phyloP scores from a whole-genome alignment of 352 stramenopile genomes.

The Globisporangium abappressorium region DNA sequence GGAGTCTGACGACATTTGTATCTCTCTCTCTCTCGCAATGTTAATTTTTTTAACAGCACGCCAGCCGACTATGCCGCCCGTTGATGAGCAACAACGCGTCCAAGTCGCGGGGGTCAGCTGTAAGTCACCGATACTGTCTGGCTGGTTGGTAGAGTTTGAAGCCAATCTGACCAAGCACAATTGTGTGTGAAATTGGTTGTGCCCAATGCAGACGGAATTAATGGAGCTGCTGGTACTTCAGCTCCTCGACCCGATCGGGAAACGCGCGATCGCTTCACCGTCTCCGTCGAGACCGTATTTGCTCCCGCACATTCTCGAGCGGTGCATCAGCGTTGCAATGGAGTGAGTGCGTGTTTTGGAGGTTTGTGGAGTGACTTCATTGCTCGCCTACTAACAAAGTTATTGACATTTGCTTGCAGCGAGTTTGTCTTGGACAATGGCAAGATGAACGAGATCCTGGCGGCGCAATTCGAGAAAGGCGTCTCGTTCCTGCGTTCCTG shows the following conservation, averaged over 20 bases:
- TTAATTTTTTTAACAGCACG: neutral
- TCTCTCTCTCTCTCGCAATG: neutral
- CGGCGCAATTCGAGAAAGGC: conserved; percentile 45
- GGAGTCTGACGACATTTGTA: neutral
- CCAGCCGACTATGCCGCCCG: conserved; percentile 13
- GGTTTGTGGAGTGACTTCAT: too few relatives aligned
- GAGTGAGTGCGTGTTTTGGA: conserved; percentile 29
- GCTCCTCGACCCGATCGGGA: conserved; percentile 42
- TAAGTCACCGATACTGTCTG: neutral
- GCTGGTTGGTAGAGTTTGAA: neutral
- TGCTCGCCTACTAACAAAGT: neutral
- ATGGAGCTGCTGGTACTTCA: conserved; percentile 49
- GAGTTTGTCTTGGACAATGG: conserved; percentile 40
- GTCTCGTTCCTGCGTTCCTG: conserved; percentile 45
- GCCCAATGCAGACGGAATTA: conserved; percentile 37
- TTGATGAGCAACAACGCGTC: conserved; percentile 7
- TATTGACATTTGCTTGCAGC: conserved; percentile 13
- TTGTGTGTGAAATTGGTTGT: neutral
- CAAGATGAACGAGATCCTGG: conserved; percentile 43
- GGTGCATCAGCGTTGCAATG: conserved; percentile 51
- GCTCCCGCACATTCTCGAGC: conserved; percentile 48
- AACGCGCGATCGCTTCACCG: conserved; percentile 37
- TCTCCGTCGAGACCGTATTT: conserved; percentile 42
- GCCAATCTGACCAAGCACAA: neutral
- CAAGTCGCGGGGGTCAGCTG: conserved; percentile 17